Conservation (phyloP, 2,329 filamentous ascomycete species). For the Plectosphaerella plurivora region DNA sequence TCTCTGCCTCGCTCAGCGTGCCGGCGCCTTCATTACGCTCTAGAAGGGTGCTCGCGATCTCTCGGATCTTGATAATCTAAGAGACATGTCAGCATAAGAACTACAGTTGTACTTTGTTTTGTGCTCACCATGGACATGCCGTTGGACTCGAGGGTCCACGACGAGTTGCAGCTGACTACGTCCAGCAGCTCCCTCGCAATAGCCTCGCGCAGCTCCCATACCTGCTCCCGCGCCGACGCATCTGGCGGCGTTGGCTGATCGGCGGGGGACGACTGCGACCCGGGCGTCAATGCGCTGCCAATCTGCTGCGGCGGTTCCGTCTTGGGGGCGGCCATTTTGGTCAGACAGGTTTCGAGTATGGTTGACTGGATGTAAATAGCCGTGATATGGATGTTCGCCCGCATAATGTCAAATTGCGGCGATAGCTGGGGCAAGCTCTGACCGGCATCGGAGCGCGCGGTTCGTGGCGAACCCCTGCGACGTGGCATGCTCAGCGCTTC, state of each 20-base stretch:
- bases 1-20: background rate
- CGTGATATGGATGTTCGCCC: constrained; percentile 18
- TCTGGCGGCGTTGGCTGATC: background rate
- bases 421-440: background rate
- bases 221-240: background rate
- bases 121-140: constrained; percentile 13
- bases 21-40: constrained; percentile 5
- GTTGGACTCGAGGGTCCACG: constrained; percentile 14
- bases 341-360: constrained; percentile 14
- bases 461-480: background rate
- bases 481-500: background rate
- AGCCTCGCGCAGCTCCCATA: constrained; percentile 5
- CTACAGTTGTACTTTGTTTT: background rate
- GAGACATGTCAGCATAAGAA: background rate
- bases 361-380: constrained; percentile 17
- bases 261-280: background rate
- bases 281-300: background rate
- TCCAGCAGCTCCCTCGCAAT: constrained; percentile 11
- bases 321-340: background rate
- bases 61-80: constrained; percentile 15
- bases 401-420: constrained; percentile 16
- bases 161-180: constrained; percentile 9
- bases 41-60: constrained; percentile 17
- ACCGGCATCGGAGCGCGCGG: background rate
- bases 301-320: background rate